Evolutionary conservation across 2,329 filamentous ascomycete genomes (phyloP).

Genomic region (Lizonia empirigonia): DNA sequence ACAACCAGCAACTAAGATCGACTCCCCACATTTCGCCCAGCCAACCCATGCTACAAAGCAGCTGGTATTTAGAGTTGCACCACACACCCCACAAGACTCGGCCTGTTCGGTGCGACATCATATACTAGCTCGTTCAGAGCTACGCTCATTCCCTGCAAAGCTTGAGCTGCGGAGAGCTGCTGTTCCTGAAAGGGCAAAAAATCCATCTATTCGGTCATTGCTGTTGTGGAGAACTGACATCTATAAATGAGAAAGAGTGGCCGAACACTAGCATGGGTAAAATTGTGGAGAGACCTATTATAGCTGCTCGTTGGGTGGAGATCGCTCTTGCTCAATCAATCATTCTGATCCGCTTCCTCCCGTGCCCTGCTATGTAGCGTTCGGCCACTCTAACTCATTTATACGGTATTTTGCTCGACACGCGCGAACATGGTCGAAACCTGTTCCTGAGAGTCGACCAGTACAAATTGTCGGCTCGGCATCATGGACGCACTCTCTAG

Average conservation of each 20-base stretch:
- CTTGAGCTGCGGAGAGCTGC: background rate
- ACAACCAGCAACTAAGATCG: background rate
- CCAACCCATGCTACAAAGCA: conserved; percentile 6
- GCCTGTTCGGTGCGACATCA: too few species aligned
- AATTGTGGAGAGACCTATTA: too few species aligned
- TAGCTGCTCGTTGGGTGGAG: too few species aligned
- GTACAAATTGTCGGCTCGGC: background rate
- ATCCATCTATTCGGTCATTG: conserved; percentile 1
- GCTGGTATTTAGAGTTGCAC: too few species aligned
- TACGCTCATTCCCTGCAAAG: conserved; percentile 9
- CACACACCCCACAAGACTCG: too few species aligned
- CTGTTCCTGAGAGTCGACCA: background rate
- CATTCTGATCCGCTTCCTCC: too few species aligned
- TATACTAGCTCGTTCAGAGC: too few species aligned
- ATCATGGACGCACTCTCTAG: background rate
- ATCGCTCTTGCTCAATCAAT: too few species aligned
- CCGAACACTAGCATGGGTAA: too few species aligned
- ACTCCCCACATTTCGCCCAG: conserved; percentile 1
- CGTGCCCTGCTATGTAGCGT: too few species aligned
- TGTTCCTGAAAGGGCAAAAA: conserved; percentile 2
- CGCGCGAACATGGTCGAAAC: background rate
- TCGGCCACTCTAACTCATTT: too few species aligned
- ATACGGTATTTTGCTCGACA: conserved; percentile 3
- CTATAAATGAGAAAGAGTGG: too few species aligned
- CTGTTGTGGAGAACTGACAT: conserved; percentile 8